Evolutionary conservation across 2,329 filamentous ascomycete genomes (phyloP).

Genomic region (Botrytis aclada): DNA sequence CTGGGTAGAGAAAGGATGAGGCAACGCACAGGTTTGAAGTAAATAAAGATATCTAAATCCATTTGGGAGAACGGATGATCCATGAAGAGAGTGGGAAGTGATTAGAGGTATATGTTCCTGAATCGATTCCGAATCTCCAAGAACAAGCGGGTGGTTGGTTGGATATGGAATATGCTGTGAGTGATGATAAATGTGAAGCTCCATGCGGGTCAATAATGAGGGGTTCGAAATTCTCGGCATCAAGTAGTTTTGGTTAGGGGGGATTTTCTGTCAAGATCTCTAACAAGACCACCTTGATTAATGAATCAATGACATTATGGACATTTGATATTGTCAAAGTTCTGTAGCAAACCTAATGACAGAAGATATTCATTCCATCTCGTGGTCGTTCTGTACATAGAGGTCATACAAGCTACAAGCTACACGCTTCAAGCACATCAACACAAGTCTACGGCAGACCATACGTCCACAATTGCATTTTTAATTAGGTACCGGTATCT

Average conservation of each 20-base stretch:
- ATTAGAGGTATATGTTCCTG: not conserved
- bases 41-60: not conserved
- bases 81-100: not conserved
- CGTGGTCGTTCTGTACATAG: not conserved
- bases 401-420: not conserved
- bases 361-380: not conserved
- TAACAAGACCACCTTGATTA: not conserved
- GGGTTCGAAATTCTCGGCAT: slow-evolving; percentile 6
- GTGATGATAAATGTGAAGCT: not conserved
- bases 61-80: not conserved
- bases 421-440: not conserved
- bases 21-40: not conserved
- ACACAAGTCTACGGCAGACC: not conserved
- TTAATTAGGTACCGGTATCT: not conserved
- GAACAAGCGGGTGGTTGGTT: not conserved
- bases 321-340: not conserved
- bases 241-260: not conserved
- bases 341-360: not conserved
- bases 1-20: not conserved
- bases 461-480: not conserved
- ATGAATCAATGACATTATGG: not conserved
- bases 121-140: not conserved
- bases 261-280: not conserved
- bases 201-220: slow-evolving; percentile 15
- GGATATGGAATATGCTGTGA: not conserved